phyloP scores from a whole-genome alignment of 179 eudicot genomes.

The Corrigiola litoralis region DNA sequence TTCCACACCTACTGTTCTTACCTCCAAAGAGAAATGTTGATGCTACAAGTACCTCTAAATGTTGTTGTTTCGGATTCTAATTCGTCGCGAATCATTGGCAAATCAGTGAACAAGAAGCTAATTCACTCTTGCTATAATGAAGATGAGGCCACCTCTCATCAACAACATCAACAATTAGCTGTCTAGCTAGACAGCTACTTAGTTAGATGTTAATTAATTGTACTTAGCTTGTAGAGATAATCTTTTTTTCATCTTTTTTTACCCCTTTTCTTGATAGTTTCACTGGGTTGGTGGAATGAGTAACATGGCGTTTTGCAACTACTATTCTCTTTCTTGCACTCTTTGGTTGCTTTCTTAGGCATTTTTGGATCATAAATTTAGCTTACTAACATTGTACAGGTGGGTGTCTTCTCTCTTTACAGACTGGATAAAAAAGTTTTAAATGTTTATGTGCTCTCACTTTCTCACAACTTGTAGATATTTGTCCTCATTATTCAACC shows the following conservation, averaged over 20 bases:
- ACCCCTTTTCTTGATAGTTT: not conserved
- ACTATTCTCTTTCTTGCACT: not conserved
- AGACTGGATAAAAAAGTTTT: slow-evolving; percentile 21
- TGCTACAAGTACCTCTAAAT: slow-evolving; percentile 31
- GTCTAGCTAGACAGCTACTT: slow-evolving; percentile 21
- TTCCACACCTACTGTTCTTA: slow-evolving; percentile 53
- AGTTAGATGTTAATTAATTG: slow-evolving; percentile 26
- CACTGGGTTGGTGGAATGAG: slow-evolving; percentile 22
- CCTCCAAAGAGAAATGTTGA: slow-evolving; percentile 56
- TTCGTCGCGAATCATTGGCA: slow-evolving; percentile 26
- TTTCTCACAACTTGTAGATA: slow-evolving; percentile 29
- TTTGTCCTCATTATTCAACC: slow-evolving; percentile 21
- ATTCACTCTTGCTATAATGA: slow-evolving; percentile 34
- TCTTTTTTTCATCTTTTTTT: slow-evolving; percentile 1
- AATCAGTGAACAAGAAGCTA: slow-evolving; percentile 20
- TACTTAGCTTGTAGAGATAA: slow-evolving; percentile 18
- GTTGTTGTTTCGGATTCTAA: slow-evolving; percentile 14
- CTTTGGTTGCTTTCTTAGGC: slow-evolving; percentile 7
- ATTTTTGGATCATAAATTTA: slow-evolving; percentile 13
- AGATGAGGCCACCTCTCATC: slow-evolving; percentile 33
- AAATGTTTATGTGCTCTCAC: slow-evolving; percentile 17
- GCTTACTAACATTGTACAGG: slow-evolving; percentile 21
- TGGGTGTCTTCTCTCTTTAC: slow-evolving; percentile 26
- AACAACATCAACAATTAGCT: slow-evolving; percentile 40
- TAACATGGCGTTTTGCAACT: slow-evolving; percentile 23